Base-by-base conservation (phyloP, 2,329 filamentous ascomycete species). In the Corinectria fuckeliana region DNA sequence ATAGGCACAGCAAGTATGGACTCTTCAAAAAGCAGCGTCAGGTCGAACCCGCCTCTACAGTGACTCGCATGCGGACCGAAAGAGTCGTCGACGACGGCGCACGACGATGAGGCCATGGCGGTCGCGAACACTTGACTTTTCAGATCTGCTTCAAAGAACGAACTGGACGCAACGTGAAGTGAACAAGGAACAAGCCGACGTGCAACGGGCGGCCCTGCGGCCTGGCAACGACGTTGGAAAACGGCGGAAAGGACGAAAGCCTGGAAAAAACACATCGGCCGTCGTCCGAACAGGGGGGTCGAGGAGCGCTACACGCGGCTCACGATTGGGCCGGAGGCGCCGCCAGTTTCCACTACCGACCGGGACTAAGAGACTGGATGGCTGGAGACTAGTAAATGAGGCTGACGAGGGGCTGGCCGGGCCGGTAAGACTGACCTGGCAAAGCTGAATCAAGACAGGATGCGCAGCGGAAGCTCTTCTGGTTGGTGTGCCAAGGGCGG, bases 21-120 rank as follows among this genome's bases (percentile, higher is more conserved):
- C 25, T 76, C 73, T 56, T 77, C 74, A 30, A 85, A 75, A 8
- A 80, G 76, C 18, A 85, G 69, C 1, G 79, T 80, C 32, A 84
- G 78, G 69, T 85, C 83, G 50, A 80, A 81, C 0, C 77, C 68
- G 16, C 77, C 76, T 28, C 78, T 76, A 16, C 78, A 76, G n/a
- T 26, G 45, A 13, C 60, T 10, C 1, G 63, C 68, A 36, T 66
- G 16, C 5, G 68, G 68, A 0, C 68, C 68, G 8, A 70, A 69
- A 3, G 59, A 62, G 14, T 61, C 41, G 53, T 70, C 64, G 41
- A 60, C 28, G 23, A n/a, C 25, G 25, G 36, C 34, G 26, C 57
- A 63, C 26, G 49, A 55, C 4, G 32, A 50, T 0, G 36, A 57
- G 25, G 23, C 50, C 63, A 65, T 65, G 28, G 18, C 47, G 53